Evolutionary conservation across 129 eudicot species (phyloP), one percentile per base, ranked within the genome.

Genomic region (Smallanthus sonchifolius): DNA sequence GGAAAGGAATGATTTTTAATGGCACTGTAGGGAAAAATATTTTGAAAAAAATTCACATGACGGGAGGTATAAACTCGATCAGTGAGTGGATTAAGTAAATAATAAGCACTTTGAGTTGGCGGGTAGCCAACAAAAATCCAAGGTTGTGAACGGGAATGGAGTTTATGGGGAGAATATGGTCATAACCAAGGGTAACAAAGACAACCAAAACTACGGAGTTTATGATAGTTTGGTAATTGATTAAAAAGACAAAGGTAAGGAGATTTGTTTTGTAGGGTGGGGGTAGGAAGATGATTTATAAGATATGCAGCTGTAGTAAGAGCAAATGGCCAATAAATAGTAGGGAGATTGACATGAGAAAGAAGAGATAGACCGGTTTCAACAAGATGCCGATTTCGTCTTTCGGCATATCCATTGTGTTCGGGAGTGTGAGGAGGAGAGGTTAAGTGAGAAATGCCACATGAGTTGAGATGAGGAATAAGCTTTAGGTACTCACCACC

Each of bases 81-180:
- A 8, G 40, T 32, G 42, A 30, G 8, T 0, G 67, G 67, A 9
- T 62, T 45, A 35, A 62, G 24, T 7, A 6, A 38, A n/a, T n/a
- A n/a, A n/a, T n/a, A n/a, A n/a, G n/a, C n/a, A n/a, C n/a, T n/a
- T n/a, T n/a, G n/a, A n/a, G n/a, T n/a, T n/a, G n/a, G n/a, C n/a
- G n/a, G n/a, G n/a, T n/a, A n/a, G n/a, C n/a, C n/a, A n/a, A n/a
- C 42, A 60, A 60, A 60, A 32, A 60, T 60, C 6, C 66, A 60
- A 28, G 66, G 66, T 32, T 59, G 35, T 1, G 45, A 62, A 0
- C 10, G 17, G 4, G 45, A 5, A 0, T 35, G 24, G 8, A 62
- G 45, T 24, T 62, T 62, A 2, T 62, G 67, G 2, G 38, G 38
- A 9, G 45, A 34, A 7, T 62, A 62, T 9, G 44, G n/a, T n/a